Base-by-base conservation (phyloP, 2,329 filamentous ascomycete genomes). In the Colletotrichum gigasporum region DNA sequence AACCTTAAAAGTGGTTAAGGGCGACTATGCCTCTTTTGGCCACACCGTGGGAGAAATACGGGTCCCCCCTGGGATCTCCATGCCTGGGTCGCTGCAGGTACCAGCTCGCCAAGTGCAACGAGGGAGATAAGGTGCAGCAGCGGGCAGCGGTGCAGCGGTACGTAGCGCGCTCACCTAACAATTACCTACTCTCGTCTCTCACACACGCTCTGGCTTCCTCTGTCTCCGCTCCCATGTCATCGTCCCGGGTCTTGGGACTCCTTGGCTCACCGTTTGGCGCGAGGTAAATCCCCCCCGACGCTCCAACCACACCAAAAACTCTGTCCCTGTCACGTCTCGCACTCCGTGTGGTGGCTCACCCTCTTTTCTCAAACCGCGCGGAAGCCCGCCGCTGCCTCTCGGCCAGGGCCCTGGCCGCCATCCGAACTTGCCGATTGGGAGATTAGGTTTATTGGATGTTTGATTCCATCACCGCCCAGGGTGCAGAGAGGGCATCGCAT, bases 1-100 rank as follows among this genome's bases (percentile, higher is more conserved):
- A 64, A 64, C 61, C 61, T 64, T 64, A 64, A 64, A 64, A 52
- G 42, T 47, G 37, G 39, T 18, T 32, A 48, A 45, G 58, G 56
- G 35, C 11, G 16, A 39, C 48, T 22, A 34, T 48, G 41, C 56
- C 61, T 48, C 10, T 48, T 54, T 39, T 10, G 41, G 50, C 24
- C 32, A 26, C n/a, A n/a, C n/a, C n/a, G 11, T 2, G 11, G 22
- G n/a, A 22, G 16, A 24, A 10, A 35, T 14, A 35, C 61, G 61
- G 61, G 22, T 9, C 18, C 11, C 9, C 18, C 11, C 9, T 4
- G 39, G 32, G 55, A 60, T 60, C 60, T 59, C 39, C 47, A 22
- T 22, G 48, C 22, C 34, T 39, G 48, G 32, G 41, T 48, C 61
- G 41, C 56, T 64, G 56, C 61, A 64, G 61, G 61, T 54, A 61